Conservation (phyloP, 257 asterid genomes). For the Eustoma russellianum region DNA sequence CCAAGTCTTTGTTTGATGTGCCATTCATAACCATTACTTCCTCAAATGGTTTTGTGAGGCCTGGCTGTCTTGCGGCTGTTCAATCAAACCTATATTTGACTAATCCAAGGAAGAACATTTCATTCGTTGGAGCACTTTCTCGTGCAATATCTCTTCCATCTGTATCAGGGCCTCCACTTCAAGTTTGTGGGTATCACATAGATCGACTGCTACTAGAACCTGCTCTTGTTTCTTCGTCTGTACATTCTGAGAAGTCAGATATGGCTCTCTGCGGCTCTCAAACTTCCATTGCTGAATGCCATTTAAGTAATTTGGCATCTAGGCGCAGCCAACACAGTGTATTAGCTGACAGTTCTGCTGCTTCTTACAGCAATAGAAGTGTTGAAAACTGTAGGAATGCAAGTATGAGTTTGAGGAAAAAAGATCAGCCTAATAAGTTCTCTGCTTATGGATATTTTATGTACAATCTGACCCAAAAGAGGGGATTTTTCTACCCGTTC, state of each 20-base stretch:
- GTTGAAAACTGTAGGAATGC: constrained; percentile 36
- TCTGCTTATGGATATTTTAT: constrained; percentile 53
- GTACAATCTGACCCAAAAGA: constrained; percentile 48
- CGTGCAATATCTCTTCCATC: constrained; percentile 70
- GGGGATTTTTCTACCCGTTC: constrained; percentile 30
- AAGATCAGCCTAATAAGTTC: constrained; percentile 57
- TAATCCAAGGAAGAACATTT: constrained; percentile 45
- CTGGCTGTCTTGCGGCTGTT: constrained; percentile 60
- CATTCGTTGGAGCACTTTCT: constrained; percentile 60
- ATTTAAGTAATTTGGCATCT: constrained; percentile 27
- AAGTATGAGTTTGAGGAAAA: constrained; percentile 55
- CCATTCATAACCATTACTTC: constrained; percentile 30
- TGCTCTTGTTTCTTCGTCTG: constrained; percentile 19
- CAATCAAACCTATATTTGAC: constrained; percentile 53
- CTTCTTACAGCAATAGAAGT: constrained; percentile 32
- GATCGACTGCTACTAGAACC: constrained; percentile 43
- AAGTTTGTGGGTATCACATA: constrained; percentile 54
- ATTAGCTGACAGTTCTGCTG: constrained; percentile 28
- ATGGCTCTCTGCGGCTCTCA: constrained; percentile 57
- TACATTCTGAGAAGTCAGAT: constrained; percentile 20
- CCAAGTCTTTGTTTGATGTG: constrained; percentile 34
- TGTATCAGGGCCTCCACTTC: constrained; percentile 69
- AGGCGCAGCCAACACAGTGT: constrained; percentile 25
- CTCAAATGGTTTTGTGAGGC: constrained; percentile 40
- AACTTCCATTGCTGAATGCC: constrained; percentile 27